Base-by-base conservation (phyloP, 2,329 filamentous ascomycete species). In the Falciphora oryzae region DNA sequence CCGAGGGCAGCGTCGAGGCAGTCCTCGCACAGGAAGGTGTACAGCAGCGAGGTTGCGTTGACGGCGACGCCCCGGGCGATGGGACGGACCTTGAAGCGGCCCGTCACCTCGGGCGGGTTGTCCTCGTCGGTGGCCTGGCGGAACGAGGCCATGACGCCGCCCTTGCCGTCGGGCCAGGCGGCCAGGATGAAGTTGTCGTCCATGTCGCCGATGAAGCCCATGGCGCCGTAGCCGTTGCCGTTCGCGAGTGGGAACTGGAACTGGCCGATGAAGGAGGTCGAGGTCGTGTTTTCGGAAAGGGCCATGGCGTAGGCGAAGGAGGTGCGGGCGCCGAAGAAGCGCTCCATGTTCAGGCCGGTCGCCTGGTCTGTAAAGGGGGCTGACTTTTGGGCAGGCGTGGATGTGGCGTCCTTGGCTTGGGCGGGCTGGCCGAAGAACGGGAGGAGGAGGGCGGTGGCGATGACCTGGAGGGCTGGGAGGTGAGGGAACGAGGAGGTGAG, bases 201-300 rank as follows among this genome's bases (percentile, higher is more conserved):
- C 79, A 83, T 81, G 10, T 75, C 73, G 4, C 78, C 77, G 0
- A 76, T 77, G 22, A 82, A 69, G n/a, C 74, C 76, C 57, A 78
- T 75, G n/a, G 78, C 78, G 58, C 77, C 78, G 78, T 78, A 82
- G 28, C 80, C 80, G 3, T 72, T 74, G 3, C 78, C 76, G 59
- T 75, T 74, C 14, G 67, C 68, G 2, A 77, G 71, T 0, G 76
- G 77, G 65, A 79, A 77, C 25, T 77, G 74, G 16, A 83, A 73
- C 66, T 82, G 80, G 10, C 77, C 80, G 61, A 82, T 81, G 71
- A 81, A 80, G 64, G 79, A 78, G 59, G 69, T 76, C 16, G 67
- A 74, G 0, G 76, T 73, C 13, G 71, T 73, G 76, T 70, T 4
- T 35, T 59, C 32, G 5, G 79, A 79, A 1, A 82, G 73, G 7